Conservation (phyloP, 78 protist genomes). For the Polysphondylium violaceum region DNA sequence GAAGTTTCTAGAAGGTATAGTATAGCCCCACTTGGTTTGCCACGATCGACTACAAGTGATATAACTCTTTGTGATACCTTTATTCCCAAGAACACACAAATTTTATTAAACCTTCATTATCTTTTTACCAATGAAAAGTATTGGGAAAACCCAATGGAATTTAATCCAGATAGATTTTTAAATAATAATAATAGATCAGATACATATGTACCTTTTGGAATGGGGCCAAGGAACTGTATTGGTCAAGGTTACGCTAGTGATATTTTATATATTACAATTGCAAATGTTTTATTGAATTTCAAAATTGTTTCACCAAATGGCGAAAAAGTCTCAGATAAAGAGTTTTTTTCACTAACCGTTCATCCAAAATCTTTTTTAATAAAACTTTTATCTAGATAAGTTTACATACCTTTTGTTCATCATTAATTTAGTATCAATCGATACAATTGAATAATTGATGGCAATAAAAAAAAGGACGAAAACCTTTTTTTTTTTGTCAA, state of each 20-base stretch:
- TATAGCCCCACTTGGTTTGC: neutral
- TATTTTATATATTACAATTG: neutral
- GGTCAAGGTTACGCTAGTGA: constrained; percentile 10
- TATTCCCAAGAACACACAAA: neutral
- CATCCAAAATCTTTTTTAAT: too few relatives aligned
- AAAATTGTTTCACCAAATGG: constrained; percentile 4
- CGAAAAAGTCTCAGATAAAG: constrained; percentile 38
- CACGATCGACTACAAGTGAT: constrained; percentile 6
- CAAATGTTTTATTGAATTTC: constrained; percentile 32
- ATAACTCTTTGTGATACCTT: neutral
- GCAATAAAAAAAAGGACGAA: too few relatives aligned
- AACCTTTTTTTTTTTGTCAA: too few relatives aligned
- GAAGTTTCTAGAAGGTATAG: constrained; percentile 17
- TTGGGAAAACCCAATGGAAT: constrained; percentile 25
- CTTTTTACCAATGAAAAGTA: neutral
- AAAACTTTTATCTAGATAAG: too few relatives aligned
- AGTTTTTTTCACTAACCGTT: too few relatives aligned
- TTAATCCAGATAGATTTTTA: constrained; percentile 56
- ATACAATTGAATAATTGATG: too few relatives aligned
- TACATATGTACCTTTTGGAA: constrained; percentile 39
- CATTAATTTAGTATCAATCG: too few relatives aligned
- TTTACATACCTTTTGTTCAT: too few relatives aligned
- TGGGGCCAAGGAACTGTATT: constrained; percentile 46
- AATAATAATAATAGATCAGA: too few relatives aligned
- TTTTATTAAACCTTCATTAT: neutral